Percentiles rank a stretch among this genome's conserved stretches.
Evolutionary conservation across 2,329 filamentous ascomycete species (phyloP).

Genomic region (Colletotrichum australisinense): DNA sequence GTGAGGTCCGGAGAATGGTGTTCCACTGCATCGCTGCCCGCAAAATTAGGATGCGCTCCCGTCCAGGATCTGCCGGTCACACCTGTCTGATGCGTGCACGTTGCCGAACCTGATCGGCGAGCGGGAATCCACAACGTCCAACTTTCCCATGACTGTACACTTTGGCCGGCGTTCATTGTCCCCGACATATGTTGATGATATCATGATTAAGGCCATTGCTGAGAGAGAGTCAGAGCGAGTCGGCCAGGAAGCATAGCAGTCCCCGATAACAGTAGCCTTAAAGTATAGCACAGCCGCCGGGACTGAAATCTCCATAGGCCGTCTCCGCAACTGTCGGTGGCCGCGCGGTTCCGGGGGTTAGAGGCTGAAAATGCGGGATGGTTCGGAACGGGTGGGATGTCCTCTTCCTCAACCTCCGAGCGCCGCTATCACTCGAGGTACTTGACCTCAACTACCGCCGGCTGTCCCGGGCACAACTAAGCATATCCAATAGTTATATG

Average conservation of each 20-base stretch:
- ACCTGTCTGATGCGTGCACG: neutral
- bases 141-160: neutral
- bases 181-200: neutral
- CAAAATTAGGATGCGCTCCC: conserved; percentile 26
- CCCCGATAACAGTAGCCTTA: neutral
- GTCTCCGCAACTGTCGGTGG: conserved; percentile 2
- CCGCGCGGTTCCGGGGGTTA: conserved; percentile 20
- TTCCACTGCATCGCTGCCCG: conserved; percentile 14
- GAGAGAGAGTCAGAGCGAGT: neutral
- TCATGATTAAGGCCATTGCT: neutral
- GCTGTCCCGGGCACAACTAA: neutral
- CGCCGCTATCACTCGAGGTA: neutral
- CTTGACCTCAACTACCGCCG: neutral
- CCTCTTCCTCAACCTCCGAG: neutral
- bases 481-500: neutral
- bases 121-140: neutral
- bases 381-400: conserved; percentile 19
- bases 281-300: neutral
- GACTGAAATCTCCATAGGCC: conserved; percentile 1
- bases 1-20: neutral
- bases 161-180: neutral
- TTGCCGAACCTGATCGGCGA: neutral
- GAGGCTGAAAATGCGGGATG: conserved; percentile 19
- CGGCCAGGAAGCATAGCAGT: neutral
- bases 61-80: conserved; percentile 9